phyloP scores from a whole-genome alignment of 23 red algal species.

The Gracilariopsis chorda region DNA sequence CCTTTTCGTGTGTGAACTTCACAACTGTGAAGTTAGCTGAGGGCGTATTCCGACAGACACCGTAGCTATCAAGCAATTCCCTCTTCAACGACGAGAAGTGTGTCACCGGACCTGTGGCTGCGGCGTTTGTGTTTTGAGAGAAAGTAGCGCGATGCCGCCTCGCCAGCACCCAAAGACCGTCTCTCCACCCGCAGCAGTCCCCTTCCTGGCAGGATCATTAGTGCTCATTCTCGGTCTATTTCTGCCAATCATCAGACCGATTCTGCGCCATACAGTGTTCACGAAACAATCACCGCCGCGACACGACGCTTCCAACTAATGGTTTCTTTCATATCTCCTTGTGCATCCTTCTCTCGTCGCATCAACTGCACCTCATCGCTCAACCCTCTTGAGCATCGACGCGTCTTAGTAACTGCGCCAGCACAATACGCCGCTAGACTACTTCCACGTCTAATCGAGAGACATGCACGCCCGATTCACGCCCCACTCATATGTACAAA shows the following conservation, averaged over 20 bases:
- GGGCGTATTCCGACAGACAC: no score
- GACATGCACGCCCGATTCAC: conserved; percentile 15
- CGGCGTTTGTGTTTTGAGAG: no score
- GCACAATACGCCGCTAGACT: conserved; percentile 10
- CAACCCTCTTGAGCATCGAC: not conserved
- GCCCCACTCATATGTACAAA: conserved; percentile 14
- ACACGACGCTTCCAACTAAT: conserved; percentile 18
- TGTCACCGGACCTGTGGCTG: no score
- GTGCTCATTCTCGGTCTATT: conserved; percentile 18
- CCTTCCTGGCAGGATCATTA: not conserved
- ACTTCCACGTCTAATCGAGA: not conserved
- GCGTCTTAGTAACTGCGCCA: conserved; percentile 13
- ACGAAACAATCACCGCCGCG: conserved; percentile 10
- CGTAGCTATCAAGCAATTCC: no score
- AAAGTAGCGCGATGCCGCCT: not conserved
- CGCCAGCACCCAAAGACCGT: not conserved
- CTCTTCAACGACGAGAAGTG: no score
- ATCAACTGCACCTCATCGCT: not conserved
- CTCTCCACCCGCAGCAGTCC: not conserved
- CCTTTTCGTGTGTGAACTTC: no score
- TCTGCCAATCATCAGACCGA: not conserved
- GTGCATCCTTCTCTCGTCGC: not conserved
- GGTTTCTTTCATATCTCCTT: not conserved
- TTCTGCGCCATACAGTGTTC: conserved; percentile 1
- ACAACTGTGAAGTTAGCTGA: no score